Evolutionary conservation across 2,329 filamentous ascomycete genomes (phyloP).

Genomic region (Penicillium glabrum): DNA sequence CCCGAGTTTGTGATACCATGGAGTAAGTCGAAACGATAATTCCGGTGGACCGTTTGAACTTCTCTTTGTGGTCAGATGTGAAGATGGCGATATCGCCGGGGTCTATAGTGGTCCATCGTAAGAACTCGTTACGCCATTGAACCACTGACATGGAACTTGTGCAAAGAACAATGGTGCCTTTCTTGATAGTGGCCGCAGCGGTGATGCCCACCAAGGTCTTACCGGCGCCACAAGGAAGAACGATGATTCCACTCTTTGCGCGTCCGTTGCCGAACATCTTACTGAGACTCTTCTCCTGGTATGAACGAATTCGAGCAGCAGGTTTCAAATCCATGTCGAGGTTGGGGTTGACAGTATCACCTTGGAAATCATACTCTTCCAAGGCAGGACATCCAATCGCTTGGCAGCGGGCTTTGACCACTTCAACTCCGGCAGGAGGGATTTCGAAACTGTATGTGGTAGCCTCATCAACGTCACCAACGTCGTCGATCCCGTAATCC

Average conservation of each 20-base stretch:
- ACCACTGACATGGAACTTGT: slow-evolving; percentile 98
- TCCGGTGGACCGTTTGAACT: slow-evolving; percentile 84
- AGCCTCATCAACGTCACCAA: slow-evolving; percentile 75
- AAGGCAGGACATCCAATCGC: slow-evolving; percentile 83
- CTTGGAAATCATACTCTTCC: slow-evolving; percentile 96
- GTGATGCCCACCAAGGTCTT: slow-evolving; percentile 99
- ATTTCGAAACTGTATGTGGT: slow-evolving; percentile 95
- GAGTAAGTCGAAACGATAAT: slow-evolving; percentile 98
- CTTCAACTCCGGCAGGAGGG: slow-evolving; percentile 75
- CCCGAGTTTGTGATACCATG: slow-evolving; percentile 92
- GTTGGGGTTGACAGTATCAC: slow-evolving; percentile 84
- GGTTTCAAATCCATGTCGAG: slow-evolving; percentile 89
- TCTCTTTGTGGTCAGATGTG: slow-evolving; percentile 86
- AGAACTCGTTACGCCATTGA: slow-evolving; percentile 93
- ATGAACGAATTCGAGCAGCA: slow-evolving; percentile 42
- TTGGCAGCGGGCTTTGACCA: slow-evolving; percentile 85
- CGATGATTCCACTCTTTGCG: slow-evolving; percentile 96
- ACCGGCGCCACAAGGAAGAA: slow-evolving; percentile 91
- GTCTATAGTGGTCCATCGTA: slow-evolving; percentile 99
- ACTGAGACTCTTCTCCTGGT: slow-evolving; percentile 95
- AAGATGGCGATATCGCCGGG: slow-evolving; percentile 93
- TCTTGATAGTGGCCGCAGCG: slow-evolving; percentile 95
- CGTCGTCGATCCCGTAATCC: slow-evolving; percentile 66
- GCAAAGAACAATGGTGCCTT: slow-evolving; percentile 90
- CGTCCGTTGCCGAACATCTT: slow-evolving; percentile 99